Conservation (phyloP, 805 yeast species). For the Ogataea pignaliae region DNA sequence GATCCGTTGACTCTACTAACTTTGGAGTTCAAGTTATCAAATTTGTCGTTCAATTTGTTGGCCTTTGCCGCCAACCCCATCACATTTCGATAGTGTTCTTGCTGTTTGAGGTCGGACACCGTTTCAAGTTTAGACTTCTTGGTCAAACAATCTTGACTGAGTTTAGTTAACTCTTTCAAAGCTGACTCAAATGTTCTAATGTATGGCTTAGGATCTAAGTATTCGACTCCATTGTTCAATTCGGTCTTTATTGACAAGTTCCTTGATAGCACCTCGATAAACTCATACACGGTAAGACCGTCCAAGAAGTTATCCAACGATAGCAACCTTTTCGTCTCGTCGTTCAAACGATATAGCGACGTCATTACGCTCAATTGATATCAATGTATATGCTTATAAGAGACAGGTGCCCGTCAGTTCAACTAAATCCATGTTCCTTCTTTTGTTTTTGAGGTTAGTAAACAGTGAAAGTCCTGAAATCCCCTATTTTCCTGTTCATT, state of each 20-base stretch:
- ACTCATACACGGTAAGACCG: conserved; percentile 71
- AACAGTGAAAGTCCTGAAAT: too few species aligned
- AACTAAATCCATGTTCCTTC: too few species aligned
- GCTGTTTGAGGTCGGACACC: conserved; percentile 57
- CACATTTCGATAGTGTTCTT: conserved; percentile 65
- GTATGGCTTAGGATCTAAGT: conserved; percentile 88
- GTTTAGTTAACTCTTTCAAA: conserved; percentile 59
- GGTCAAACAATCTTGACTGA: conserved; percentile 51
- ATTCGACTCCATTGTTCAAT: conserved; percentile 47
- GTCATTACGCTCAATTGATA: conserved; percentile 9
- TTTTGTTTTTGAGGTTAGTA: too few species aligned
- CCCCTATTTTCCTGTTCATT: too few species aligned
- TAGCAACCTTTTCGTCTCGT: conserved; percentile 52
- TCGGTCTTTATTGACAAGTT: conserved; percentile 46
- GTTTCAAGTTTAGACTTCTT: conserved; percentile 48
- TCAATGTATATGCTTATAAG: conserved; percentile 30
- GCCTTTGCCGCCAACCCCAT: conserved; percentile 43
- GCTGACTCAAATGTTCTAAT: conserved; percentile 90
- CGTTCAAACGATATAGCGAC: conserved; percentile 41
- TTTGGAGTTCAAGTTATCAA: conserved; percentile 45
- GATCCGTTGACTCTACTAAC: conserved; percentile 54
- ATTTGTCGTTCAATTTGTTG: conserved; percentile 40
- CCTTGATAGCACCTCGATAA: conserved; percentile 70
- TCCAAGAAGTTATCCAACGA: conserved; percentile 60
- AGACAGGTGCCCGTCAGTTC: too few species aligned